A percentile compares a stretch with the other conserved stretches of the same genome.
phyloP scores from a whole-genome alignment of 179 eudicot species.

The Camellia oleifera region DNA sequence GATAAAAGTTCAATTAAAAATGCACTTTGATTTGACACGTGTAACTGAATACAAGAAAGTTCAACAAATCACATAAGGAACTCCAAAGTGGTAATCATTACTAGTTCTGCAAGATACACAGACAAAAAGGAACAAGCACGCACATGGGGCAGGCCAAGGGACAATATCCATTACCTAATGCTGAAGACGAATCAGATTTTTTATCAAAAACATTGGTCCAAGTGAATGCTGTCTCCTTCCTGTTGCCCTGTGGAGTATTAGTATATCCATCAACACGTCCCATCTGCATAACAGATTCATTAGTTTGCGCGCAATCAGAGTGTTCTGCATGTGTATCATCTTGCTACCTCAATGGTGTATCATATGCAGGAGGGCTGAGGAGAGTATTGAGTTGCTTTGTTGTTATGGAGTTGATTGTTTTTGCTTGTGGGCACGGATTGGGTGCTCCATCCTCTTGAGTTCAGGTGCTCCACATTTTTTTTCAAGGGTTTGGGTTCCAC shows the following conservation, averaged over 20 bases:
- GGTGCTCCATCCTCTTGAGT: no score
- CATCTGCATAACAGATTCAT: constrained; percentile 51
- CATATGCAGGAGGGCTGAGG: no score
- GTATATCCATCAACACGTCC: constrained; percentile 72
- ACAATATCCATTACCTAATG: constrained; percentile 35
- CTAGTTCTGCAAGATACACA: neutral
- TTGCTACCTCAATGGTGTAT: no score
- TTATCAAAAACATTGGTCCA: constrained; percentile 87
- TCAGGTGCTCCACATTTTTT: no score
- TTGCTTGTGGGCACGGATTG: no score
- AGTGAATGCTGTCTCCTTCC: constrained; percentile 51
- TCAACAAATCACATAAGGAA: neutral
- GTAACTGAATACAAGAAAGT: neutral
- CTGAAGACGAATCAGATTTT: constrained; percentile 36
- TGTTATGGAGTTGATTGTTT: no score
- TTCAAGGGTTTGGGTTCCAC: no score
- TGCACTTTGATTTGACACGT: neutral
- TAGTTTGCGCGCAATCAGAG: neutral
- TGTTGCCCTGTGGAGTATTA: constrained; percentile 45
- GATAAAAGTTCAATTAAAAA: neutral
- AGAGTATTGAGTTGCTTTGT: no score
- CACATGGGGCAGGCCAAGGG: neutral
- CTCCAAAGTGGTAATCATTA: neutral
- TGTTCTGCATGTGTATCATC: neutral
- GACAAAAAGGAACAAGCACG: neutral